These are phyloP conservation scores for Trichosporon inkin DNA, from an alignment of 1,284 basidiomycete species.

Conservation along the genomic window DNA sequence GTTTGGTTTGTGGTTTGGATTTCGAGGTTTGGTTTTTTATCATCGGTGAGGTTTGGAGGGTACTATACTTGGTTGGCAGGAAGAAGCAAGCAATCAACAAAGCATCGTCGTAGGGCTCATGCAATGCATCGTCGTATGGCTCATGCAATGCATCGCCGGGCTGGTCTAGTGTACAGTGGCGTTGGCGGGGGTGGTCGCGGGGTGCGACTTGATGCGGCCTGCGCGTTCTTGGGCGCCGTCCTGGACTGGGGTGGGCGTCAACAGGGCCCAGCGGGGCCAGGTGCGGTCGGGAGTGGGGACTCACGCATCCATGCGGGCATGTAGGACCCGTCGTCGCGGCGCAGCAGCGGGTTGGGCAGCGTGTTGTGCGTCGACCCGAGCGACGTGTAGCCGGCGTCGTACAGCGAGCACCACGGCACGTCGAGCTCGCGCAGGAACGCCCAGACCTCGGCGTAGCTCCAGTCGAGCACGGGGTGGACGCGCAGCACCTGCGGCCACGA, in stretches of 20 bases:
- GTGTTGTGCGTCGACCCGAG: slow-evolving; percentile 94
- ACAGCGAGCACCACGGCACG: slow-evolving; percentile 81
- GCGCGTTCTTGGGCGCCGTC: slow-evolving; percentile 72
- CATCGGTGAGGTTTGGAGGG: too few relatives aligned
- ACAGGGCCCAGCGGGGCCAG: too few relatives aligned
- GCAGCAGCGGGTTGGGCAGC: slow-evolving; percentile 79
- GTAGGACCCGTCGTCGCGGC: slow-evolving; percentile 33
- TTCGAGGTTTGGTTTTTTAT: too few relatives aligned
- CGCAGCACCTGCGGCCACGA: slow-evolving; percentile 87
- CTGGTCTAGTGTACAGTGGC: not conserved
- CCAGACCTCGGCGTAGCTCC: slow-evolving; percentile 90
- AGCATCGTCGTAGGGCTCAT: not conserved
- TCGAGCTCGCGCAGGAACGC: slow-evolving; percentile 68
- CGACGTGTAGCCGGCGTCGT: slow-evolving; percentile 96
- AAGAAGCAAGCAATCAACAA: too few relatives aligned
- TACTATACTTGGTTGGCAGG: too few relatives aligned
- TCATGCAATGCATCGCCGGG: slow-evolving; percentile 16
- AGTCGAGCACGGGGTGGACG: slow-evolving; percentile 93
- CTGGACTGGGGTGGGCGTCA: too few relatives aligned
- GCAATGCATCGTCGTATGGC: not conserved
- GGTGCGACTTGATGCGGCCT: slow-evolving; percentile 36
- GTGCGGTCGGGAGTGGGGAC: slow-evolving; percentile 9
- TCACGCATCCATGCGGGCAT: slow-evolving; percentile 43
- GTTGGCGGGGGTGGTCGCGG: not conserved
- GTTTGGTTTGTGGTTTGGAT: too few relatives aligned